Conservation (phyloP, 2,329 filamentous ascomycete species). For the Madurella fahalii region DNA sequence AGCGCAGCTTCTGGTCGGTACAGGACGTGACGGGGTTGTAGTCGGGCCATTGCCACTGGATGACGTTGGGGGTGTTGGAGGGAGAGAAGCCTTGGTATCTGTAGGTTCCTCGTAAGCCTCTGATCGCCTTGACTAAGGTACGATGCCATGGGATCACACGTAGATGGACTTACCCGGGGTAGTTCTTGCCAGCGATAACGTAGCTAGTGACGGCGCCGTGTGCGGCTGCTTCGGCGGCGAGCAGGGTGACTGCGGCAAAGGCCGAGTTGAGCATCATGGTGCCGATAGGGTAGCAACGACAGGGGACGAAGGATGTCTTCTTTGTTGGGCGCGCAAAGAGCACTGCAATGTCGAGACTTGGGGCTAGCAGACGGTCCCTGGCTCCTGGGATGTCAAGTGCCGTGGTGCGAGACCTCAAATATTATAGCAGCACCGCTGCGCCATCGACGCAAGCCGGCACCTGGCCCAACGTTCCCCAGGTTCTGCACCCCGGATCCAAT, state of each 20-base stretch:
- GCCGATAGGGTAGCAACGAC: background rate
- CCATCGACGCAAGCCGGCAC: background rate
- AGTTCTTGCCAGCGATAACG: conserved; percentile 27
- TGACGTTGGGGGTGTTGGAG: conserved; percentile 44
- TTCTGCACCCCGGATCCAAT: background rate
- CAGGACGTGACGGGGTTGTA: conserved; percentile 52
- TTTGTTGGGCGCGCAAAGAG: background rate
- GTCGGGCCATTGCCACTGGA: conserved; percentile 54
- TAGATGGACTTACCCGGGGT: conserved; percentile 19
- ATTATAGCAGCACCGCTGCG: background rate
- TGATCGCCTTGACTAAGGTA: background rate
- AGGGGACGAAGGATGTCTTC: background rate
- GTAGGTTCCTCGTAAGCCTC: background rate
- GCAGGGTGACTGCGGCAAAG: conserved; percentile 31
- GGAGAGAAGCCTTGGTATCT: conserved; percentile 44
- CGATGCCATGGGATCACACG: background rate
- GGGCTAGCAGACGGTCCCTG: background rate
- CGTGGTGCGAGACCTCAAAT: background rate
- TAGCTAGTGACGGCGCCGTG: conserved; percentile 35
- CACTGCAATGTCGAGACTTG: background rate
- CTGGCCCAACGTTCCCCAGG: background rate
- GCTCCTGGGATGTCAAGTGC: background rate
- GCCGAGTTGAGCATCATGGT: conserved; percentile 25
- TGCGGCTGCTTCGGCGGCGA: conserved; percentile 30
- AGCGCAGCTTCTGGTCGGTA: conserved; percentile 48